Base-by-base conservation (phyloP, 305 asterid species). In the Fraxinus xanthoxyloides region DNA sequence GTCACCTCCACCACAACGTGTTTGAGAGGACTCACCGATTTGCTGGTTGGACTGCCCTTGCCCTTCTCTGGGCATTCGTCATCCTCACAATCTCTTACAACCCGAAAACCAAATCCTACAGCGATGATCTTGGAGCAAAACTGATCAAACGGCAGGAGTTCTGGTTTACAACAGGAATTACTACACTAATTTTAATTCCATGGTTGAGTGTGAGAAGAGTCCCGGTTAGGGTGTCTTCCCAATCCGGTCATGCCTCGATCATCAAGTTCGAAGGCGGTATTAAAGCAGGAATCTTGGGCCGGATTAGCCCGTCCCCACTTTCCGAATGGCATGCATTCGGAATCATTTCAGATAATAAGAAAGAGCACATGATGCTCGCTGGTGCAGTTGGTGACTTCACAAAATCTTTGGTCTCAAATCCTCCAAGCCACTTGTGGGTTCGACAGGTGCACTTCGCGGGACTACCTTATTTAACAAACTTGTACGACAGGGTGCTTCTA, bases 251-350 rank as follows among this genome's bases (percentile, higher is more conserved):
- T 35, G 95, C 95, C 2, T 26, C 93, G 13, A 87, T 91, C 2
- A 88, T 91, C 78, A 91, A 91, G 36, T 91, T 91, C 84, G 86
- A 87, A 1, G 95, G 93, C 2, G 91, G 93, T 2, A 83, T 91
- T 0, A 87, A 88, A 65, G 56, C 95, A 0, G 95, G 95, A 19
- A 85, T 91, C 7, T 78, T 91, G 2, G 95, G 93, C 10, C 80
- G 92, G 28, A 91, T 91, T 34, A 91, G 95, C 83, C 95, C 92
- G 1, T 90, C 93, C 0, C 95, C 95, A 0, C 76, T 88, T 3
- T 91, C 93, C 0, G 95, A 91, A 56, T 91, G 95, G 95, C 95
- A 91, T 63, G 95, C 95, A 0, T 91, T 91, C 54, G 93, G 95
- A 3, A 91, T 91, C 0, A 90, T 91, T 2, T 91, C 95, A 0